phyloP scores from a whole-genome alignment of 495 filamentous ascomycete genomes.

The Diplogelasinospora grovesii region DNA sequence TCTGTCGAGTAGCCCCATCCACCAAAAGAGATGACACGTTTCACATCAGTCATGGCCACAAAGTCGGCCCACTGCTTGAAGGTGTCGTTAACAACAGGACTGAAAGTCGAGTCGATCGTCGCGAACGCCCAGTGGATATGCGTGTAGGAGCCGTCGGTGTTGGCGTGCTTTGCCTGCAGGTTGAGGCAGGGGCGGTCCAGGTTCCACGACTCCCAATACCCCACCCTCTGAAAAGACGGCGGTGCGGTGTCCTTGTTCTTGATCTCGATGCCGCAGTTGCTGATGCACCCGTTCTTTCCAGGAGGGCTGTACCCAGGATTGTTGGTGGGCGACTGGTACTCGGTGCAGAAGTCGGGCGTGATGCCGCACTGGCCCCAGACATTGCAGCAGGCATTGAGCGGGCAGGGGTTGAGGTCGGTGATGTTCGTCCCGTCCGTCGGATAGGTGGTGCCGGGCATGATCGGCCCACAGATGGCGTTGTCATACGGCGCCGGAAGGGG shows the following conservation, averaged over 20 bases:
- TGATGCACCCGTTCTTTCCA: slow-evolving; percentile 38
- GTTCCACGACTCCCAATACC: slow-evolving; percentile 27
- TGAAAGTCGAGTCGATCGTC: too few species aligned
- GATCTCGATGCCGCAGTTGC: slow-evolving; percentile 37
- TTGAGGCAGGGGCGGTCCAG: slow-evolving; percentile 15
- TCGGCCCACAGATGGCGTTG: slow-evolving; percentile 38
- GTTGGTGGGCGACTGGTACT: slow-evolving; percentile 16
- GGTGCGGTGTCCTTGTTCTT: slow-evolving; percentile 7
- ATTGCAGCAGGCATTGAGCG: slow-evolving; percentile 30
- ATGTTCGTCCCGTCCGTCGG: slow-evolving; percentile 11
- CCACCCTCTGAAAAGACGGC: slow-evolving; percentile 2
- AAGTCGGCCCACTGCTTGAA: slow-evolving; percentile 15
- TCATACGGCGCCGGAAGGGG: slow-evolving; percentile 30
- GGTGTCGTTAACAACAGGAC: slow-evolving; percentile 4
- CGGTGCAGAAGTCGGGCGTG: slow-evolving; percentile 38
- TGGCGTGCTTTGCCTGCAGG: slow-evolving; percentile 10
- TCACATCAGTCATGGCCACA: slow-evolving; percentile 13
- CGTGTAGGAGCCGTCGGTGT: slow-evolving; percentile 11
- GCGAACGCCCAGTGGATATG: slow-evolving; percentile 28
- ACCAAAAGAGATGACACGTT: slow-evolving; percentile 26
- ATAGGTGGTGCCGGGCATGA: slow-evolving; percentile 2
- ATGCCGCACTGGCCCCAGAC: slow-evolving; percentile 44
- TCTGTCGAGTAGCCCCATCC: slow-evolving; percentile 25
- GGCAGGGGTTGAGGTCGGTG: slow-evolving; percentile 25
- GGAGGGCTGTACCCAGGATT: slow-evolving; percentile 29